phyloP scores from a whole-genome alignment of 2,329 filamentous ascomycete species.

The Botrytis deweyae region DNA sequence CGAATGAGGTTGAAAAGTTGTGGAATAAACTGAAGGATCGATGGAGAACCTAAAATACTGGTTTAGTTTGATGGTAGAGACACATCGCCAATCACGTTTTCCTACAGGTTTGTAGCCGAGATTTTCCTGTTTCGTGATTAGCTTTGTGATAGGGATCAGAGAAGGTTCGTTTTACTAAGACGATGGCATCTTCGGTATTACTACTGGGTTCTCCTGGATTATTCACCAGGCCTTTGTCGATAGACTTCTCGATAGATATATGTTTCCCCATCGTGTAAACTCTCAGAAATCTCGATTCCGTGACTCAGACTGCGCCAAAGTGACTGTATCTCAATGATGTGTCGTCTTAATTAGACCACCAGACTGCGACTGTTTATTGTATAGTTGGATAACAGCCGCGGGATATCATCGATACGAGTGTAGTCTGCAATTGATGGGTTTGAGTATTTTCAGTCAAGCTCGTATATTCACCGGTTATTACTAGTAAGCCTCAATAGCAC shows the following conservation, averaged over 20 bases:
- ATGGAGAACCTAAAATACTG: slow-evolving; percentile 43
- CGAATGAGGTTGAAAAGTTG: slow-evolving; percentile 59
- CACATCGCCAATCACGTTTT: neutral
- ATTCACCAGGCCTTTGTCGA: neutral
- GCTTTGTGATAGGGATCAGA: neutral
- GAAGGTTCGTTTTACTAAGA: neutral
- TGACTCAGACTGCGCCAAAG: neutral
- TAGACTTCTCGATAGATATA: neutral
- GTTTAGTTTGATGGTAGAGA: neutral
- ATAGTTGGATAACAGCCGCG: neutral
- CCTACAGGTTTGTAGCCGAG: slow-evolving; percentile 56
- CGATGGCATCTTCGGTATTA: neutral
- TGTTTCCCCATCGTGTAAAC: neutral
- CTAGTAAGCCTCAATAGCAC: neutral
- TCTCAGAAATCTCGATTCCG: neutral
- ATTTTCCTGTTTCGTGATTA: slow-evolving; percentile 41
- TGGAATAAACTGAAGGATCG: slow-evolving; percentile 57
- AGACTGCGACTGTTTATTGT: neutral
- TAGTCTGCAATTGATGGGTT: neutral
- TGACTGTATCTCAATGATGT: neutral
- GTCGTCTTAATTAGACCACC: neutral
- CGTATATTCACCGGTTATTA: neutral
- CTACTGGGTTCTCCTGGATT: neutral
- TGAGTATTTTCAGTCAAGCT: neutral
- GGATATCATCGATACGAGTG: neutral